These are phyloP conservation scores for Bruguiera hainesii DNA, from an alignment of 441 rosid species.

Conservation along the genomic window DNA sequence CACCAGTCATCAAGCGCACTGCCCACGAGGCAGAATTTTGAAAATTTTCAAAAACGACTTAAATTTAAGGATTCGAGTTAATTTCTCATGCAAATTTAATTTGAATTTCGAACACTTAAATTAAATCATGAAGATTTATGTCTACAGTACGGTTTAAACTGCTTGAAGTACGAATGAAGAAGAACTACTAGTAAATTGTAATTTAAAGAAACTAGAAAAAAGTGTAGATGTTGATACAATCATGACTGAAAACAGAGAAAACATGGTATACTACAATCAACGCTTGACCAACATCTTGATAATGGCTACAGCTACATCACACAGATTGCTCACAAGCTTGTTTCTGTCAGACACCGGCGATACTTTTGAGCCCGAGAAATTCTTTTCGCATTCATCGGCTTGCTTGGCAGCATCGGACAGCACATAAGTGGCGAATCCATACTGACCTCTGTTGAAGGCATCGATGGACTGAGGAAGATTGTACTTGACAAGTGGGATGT, in stretches of 20 bases:
- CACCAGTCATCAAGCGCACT: too few species aligned
- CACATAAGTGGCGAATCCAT: slow-evolving; percentile 52
- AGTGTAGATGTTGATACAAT: not conserved
- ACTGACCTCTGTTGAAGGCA: slow-evolving; percentile 48
- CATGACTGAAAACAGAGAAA: not conserved
- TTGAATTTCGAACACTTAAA: too few species aligned
- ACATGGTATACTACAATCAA: not conserved
- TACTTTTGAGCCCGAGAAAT: slow-evolving; percentile 33
- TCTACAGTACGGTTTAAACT: too few species aligned
- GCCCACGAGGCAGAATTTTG: too few species aligned
- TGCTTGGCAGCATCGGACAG: slow-evolving; percentile 56
- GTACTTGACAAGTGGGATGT: slow-evolving; percentile 74
- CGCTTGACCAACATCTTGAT: slow-evolving; percentile 38
- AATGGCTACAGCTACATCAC: slow-evolving; percentile 64
- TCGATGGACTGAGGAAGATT: slow-evolving; percentile 81
- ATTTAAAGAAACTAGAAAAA: too few species aligned
- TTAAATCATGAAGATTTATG: too few species aligned
- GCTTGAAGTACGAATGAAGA: too few species aligned
- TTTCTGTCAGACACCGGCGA: slow-evolving; percentile 51
- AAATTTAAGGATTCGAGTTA: too few species aligned
- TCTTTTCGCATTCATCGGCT: slow-evolving; percentile 57
- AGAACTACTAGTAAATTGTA: too few species aligned
- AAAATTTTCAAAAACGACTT: too few species aligned
- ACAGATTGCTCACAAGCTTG: slow-evolving; percentile 46
- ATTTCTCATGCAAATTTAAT: too few species aligned